Percentiles rank a stretch among this genome's conserved stretches.
phyloP scores from a whole-genome alignment of 2,329 filamentous ascomycete genomes.

The Xylariaceae sp. region DNA sequence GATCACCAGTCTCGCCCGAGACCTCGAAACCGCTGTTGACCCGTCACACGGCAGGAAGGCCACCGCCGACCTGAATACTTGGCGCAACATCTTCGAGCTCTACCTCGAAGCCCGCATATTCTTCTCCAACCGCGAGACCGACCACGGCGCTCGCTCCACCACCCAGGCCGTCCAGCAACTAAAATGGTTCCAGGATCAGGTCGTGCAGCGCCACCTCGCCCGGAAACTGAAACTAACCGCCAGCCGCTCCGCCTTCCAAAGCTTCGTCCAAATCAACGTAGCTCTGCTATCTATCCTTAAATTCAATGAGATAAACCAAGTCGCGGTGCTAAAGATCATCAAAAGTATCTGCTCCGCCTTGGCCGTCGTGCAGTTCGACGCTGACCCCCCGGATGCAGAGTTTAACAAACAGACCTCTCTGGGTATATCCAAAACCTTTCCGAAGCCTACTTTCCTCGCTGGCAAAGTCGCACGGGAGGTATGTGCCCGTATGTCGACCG shows the following conservation, averaged over 20 bases:
- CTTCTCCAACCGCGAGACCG: slow-evolving; percentile 71
- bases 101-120: slow-evolving; percentile 79
- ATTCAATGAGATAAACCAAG: slow-evolving; percentile 80
- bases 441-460: slow-evolving; percentile 57
- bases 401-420: slow-evolving; percentile 83
- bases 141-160: slow-evolving; percentile 65
- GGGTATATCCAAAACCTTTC: slow-evolving; percentile 61
- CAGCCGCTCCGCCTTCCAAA: slow-evolving; percentile 60
- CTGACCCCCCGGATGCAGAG: slow-evolving; percentile 44
- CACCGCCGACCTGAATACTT: slow-evolving; percentile 63
- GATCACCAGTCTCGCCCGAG: slow-evolving; percentile 60
- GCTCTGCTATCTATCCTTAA: slow-evolving; percentile 74
- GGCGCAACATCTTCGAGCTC: slow-evolving; percentile 77
- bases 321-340: slow-evolving; percentile 75
- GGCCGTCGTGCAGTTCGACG: not conserved
- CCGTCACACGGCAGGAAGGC: slow-evolving; percentile 59
- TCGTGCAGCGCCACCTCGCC: slow-evolving; percentile 56
- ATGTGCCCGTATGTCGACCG: slow-evolving; percentile 67
- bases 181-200: slow-evolving; percentile 66
- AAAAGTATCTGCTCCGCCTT: slow-evolving; percentile 57
- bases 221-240: slow-evolving; percentile 62
- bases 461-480: slow-evolving; percentile 70
- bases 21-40: slow-evolving; percentile 61
- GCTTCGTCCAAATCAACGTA: slow-evolving; percentile 70
- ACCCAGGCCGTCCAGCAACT: slow-evolving; percentile 63